Base-by-base conservation (phyloP, 805 yeast species). In the Lachancea quebecensis region DNA sequence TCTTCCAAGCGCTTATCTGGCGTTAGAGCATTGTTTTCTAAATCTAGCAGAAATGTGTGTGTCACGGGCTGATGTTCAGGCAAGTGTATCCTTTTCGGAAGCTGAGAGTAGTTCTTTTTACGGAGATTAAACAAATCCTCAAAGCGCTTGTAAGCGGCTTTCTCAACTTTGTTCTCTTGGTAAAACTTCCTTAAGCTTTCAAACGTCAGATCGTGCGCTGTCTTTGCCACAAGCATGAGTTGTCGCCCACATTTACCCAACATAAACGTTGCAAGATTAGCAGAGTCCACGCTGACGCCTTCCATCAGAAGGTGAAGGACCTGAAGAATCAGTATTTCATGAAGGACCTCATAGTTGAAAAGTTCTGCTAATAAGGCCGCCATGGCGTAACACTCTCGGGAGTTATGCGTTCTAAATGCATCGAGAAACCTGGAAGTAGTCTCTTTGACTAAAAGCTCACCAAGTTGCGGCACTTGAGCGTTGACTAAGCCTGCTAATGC, bases 401-500 rank as follows among this genome's bases (percentile, higher is more conserved):
- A 73, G 53, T 79, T 73, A 46, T 74, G 71, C 17, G 68, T 57
- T 52, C 69, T 67, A 60, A 69, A 81, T 0, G 73, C 73, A 50
- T 72, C 70, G 38, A 81, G 72, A 62, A 86, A 85, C 46, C 73
- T 79, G 3, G 79, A 54, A 1, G 83, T 66, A 25, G 82, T 61
- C 48, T 93, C 68, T 8, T 71, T 56, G 0, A 73, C 59, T 29
- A 85, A 50, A 4, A 82, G 59, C 45, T 74, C 74, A 2, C 95
- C 95, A 14, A 86, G 64, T 31, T 75, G 75, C 0, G 95, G 93
- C 3, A 85, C 59, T 51, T 82, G 77, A 4, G 84, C 73, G 60
- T 85, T 83, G 10, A 88, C 42, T 0, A 82, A 71, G 1, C 82
- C 71, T 0, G 76, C 71, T 31, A 88, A 54, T 0, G 84, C 66